Evolutionary conservation across 192 early-diverging fungal species (phyloP), one percentile per base, ranked within the genome.

Genomic region (Glomus cerebriforme): DNA sequence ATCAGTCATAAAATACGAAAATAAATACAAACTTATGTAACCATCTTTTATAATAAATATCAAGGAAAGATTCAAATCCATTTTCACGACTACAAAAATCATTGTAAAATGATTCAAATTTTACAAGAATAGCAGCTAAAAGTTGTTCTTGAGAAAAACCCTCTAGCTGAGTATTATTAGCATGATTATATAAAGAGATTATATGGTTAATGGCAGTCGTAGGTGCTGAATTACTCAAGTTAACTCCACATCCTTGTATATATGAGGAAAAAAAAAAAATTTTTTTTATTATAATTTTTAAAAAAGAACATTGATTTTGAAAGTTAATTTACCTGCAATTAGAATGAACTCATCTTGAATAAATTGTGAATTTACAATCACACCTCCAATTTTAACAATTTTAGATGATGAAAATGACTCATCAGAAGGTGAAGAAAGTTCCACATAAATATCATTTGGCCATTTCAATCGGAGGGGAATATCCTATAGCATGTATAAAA

Each of bases 381-480:
- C 90, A 3, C 98, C 97, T 73, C 97, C 94, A 62, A 99, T 92
- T 85, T 97, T 96, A 73, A 91, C 80, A 78, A 85, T 84, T 59
- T 86, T 82, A 0, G 83, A 32, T 58, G 59, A 81, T 81, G 34
- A 85, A 83, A 32, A 83, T 82, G 29, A 60, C 59, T 5, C 75
- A 67, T 73, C 75, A 29, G 79, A 43, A 59, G 39, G 39, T 43
- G 10, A 43, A 12, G 39, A 39, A 7, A 87, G 79, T 79, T 90
- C 82, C 1, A 88, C 94, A 83, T 99, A 99, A 26, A 99, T 88
- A 80, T 99, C 98, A 79, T 99, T 99, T 60, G 98, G 98, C 98
- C 98, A 99, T 84, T 99, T 99, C 63, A 99, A 83, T 39, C 90
- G 88, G 73, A 99, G 81, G 0, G 95, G 94, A 17, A 98, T 78